These are phyloP conservation scores for Theileria equi DNA, from an alignment of 169 alveolate genomes.

Conservation along the genomic window DNA sequence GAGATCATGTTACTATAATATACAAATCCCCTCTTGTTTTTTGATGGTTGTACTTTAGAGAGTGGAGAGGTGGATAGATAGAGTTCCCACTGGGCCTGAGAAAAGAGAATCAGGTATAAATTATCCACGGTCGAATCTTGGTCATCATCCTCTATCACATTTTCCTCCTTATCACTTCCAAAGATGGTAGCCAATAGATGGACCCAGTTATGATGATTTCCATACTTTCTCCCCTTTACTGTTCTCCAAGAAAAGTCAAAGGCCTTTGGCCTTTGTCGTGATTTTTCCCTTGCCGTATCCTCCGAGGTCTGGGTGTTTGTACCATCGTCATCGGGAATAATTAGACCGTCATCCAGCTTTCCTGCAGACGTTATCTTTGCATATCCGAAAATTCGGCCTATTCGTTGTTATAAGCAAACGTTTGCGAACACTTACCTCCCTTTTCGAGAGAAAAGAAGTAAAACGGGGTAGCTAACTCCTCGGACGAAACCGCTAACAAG, in stretches of 20 bases:
- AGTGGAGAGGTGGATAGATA: constrained; percentile 10
- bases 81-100: constrained; percentile 37
- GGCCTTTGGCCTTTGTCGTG: too few relatives aligned
- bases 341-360: neutral
- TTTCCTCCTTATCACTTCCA: neutral
- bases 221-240: too few relatives aligned
- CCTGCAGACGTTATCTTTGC: constrained; percentile 21
- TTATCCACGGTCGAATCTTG: constrained; percentile 19
- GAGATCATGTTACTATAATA: constrained; percentile 16
- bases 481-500: constrained; percentile 36
- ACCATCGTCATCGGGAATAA: neutral
- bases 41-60: constrained; percentile 35
- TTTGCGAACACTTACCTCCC: constrained; percentile 36
- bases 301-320: neutral
- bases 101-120: constrained; percentile 29
- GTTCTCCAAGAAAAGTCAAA: too few relatives aligned
- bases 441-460: constrained; percentile 43
- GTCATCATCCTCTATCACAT: neutral
- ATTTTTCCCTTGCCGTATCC: too few relatives aligned
- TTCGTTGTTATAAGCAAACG: neutral
- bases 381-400: constrained; percentile 30
- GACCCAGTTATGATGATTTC: too few relatives aligned
- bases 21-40: constrained; percentile 15
- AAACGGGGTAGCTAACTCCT: constrained; percentile 23
- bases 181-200: too few relatives aligned